phyloP scores from a whole-genome alignment of 2,329 filamentous ascomycete genomes.

The Scytalidium lignicola region DNA sequence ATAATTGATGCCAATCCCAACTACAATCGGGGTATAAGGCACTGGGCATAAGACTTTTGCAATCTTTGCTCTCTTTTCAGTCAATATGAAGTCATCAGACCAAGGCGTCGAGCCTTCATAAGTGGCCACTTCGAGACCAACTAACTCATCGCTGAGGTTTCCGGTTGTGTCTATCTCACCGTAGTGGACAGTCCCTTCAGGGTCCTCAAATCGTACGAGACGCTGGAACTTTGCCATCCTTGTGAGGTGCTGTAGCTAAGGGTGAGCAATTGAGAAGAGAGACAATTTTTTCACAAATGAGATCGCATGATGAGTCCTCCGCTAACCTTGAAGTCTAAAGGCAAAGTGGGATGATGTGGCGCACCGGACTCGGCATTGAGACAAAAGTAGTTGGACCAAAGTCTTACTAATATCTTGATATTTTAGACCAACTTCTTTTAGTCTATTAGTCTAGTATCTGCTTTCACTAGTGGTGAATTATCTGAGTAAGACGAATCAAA shows the following conservation, averaged over 20 bases:
- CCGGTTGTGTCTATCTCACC: neutral
- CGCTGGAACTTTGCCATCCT: neutral
- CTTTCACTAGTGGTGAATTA: too few relatives aligned
- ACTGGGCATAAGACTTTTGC: neutral
- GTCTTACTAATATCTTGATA: too few relatives aligned
- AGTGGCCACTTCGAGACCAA: neutral
- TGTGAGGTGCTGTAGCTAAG: neutral
- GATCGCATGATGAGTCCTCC: too few relatives aligned
- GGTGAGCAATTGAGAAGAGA: too few relatives aligned
- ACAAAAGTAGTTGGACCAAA: too few relatives aligned
- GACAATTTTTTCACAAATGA: too few relatives aligned
- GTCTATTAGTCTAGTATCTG: too few relatives aligned
- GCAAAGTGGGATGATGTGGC: neutral
- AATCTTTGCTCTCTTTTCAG: neutral
- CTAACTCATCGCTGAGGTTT: neutral
- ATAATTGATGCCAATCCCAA: constrained; percentile 50
- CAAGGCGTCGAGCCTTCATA: neutral
- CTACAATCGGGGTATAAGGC: neutral
- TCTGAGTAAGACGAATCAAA: too few relatives aligned
- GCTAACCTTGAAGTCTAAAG: neutral
- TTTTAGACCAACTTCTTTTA: too few relatives aligned
- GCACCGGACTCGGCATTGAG: neutral
- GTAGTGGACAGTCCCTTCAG: neutral
- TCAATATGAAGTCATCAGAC: neutral
- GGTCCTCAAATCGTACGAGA: neutral